Evolutionary conservation across 768 basidiomycete species (phyloP), one percentile per base, ranked within the genome.

Genomic region (Boletus pseudopeckii): DNA sequence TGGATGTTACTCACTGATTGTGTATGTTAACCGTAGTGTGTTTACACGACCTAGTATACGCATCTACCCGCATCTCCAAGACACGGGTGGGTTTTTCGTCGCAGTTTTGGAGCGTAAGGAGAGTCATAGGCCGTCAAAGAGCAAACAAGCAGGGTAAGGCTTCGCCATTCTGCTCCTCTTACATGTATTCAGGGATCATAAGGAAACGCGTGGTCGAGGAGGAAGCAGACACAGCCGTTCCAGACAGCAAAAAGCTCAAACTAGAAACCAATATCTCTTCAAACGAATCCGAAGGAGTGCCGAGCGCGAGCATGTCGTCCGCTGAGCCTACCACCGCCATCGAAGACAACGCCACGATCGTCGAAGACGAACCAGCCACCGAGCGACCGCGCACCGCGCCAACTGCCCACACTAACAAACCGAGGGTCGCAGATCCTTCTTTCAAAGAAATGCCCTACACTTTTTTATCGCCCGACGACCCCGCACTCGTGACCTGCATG

Each of bases 1-100:
- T 63, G 10, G 22, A 54, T 46, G 28, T 7, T 7, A 26, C 26
- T 10, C 2, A 14, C 24, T 3, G 34, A 45, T 24, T 22, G 18
- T 15, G 6, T 32, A 15, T 20, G 24, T 22, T 54, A 38, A 66
- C 20, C 41, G 11, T 40, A 18, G 32, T 2, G 17, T 33, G 38
- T 38, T 28, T 40, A 14, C 47, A 10, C 52, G 17, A 36, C 14
- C 20, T 34, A 97, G 94, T 61, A 73, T 98, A 69, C 82, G 97
- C 37, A 83, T 98, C 57, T 90, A 96, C 65, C 95, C 97, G 2
- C 95, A 98, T 67, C 74, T 97, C 9, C 97, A 98, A 71, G 90
- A 99, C 64, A 92, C 94, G 0, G 97, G 97, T 3, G 97, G 94
- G 0, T 99, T 99, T 73, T 99, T 97, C 66, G 85, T 99, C n/a